Base-by-base conservation (phyloP, 2,329 filamentous ascomycete species). In the Dothistroma septosporum region DNA sequence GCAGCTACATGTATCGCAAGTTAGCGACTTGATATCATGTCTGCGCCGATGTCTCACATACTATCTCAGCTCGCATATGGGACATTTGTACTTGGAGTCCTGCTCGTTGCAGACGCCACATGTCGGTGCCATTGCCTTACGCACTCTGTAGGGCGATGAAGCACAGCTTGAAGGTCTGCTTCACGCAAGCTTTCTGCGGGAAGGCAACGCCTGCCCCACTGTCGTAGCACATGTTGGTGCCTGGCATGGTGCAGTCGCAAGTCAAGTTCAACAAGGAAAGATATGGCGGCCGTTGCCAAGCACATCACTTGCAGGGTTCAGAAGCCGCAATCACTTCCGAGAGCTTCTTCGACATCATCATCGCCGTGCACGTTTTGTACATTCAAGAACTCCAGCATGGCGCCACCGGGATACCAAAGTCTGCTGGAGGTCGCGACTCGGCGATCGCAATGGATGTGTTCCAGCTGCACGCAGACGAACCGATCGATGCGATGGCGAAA, bases 81-180 rank as follows among this genome's bases (percentile, higher is more conserved):
- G 77, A 65, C 79, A 81, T 71, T 79, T 80, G 74, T 81, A 81
- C 68, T 80, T 81, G 53, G 77, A 77, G n/a, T 75, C 73, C 52
- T 72, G 68, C 22, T 69, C 68, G 46, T 74, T 68, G 69, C 79
- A 81, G n/a, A 81, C 72, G 48, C 75, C 75, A 61, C 79, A 81
- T 12, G 71, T 62, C 8, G 71, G 69, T 16, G 70, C 60, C 77
- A 79, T 68, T 76, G 6, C 49, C 58, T 57, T 56, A 52, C 58
- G 21, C n/a, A 48, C 64, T 65, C 65, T 19, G 5, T 56, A 8
- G 16, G 21, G 19, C 16, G 22, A 19, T 28, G n/a, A n/a, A n/a
- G n/a, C n/a, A n/a, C n/a, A n/a, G n/a, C n/a, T n/a, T n/a, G n/a
- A n/a, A n/a, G n/a, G n/a, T n/a, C n/a, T n/a, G n/a, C n/a, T n/a